Evolutionary conservation across 1,139 yeast genomes (phyloP).

Genomic region (Suhomyces anneliseae): DNA sequence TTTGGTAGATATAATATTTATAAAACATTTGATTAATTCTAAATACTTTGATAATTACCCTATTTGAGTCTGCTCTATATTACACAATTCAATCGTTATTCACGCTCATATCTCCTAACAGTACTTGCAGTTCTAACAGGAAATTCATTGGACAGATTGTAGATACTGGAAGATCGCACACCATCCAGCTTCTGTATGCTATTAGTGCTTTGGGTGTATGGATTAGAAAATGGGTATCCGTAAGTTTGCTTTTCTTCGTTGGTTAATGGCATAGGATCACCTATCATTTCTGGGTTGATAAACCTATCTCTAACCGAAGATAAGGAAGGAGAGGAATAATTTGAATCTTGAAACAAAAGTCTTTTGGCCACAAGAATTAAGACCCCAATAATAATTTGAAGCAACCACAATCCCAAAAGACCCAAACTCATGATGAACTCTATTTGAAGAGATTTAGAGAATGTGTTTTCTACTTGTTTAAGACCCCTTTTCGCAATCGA

Average conservation of each 20-base stretch:
- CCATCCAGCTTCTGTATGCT: background rate
- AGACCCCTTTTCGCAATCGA: slow-evolving; percentile 19
- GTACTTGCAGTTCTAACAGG: slow-evolving; percentile 7
- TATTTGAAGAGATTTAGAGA: slow-evolving; percentile 32
- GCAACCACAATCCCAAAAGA: slow-evolving; percentile 48
- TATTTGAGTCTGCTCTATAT: too few relatives aligned
- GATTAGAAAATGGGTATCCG: slow-evolving; percentile 32
- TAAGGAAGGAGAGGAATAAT: background rate
- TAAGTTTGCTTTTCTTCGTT: slow-evolving; percentile 27
- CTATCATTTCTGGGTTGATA: slow-evolving; percentile 16
- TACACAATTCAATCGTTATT: too few relatives aligned
- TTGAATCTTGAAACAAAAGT: background rate
- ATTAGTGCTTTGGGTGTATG: slow-evolving; percentile 8
- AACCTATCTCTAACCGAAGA: slow-evolving; percentile 1
- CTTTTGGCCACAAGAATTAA: slow-evolving; percentile 15
- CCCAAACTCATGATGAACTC: slow-evolving; percentile 49
- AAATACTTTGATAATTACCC: too few relatives aligned
- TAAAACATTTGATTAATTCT: too few relatives aligned
- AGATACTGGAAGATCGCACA: background rate
- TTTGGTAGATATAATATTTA: too few relatives aligned
- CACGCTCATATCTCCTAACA: background rate
- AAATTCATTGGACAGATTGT: background rate
- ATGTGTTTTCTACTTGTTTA: slow-evolving; percentile 26
- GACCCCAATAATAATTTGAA: slow-evolving; percentile 44
- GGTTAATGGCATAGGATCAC: slow-evolving; percentile 35